Base-by-base conservation (phyloP, 371 early-diverging fungal species). In the Dichotomocladium elegans region DNA sequence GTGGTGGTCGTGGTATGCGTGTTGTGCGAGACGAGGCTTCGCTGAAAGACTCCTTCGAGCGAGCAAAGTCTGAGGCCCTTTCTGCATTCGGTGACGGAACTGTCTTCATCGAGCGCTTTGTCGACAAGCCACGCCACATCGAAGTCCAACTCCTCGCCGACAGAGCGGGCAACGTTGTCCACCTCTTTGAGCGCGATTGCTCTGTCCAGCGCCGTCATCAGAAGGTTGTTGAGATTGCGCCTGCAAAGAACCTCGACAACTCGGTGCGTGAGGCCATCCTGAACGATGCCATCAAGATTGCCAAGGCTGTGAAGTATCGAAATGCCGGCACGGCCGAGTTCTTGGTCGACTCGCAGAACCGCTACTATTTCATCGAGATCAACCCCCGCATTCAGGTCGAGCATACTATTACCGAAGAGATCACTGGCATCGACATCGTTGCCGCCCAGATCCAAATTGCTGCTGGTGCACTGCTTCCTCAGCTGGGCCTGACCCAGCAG, bases 281-380 rank as follows among this genome's bases (percentile, higher is more conserved):
- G 50, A 80, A 79, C 25, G 93, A 94, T 73, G 97, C 98, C 10
- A 82, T 95, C 71, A 93, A 88, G 77, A 79, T 97, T 54, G 93
- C 98, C 50, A 86, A 88, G 58, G 68, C 76, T 44, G 92, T 92
- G 53, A 85, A 88, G 56, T 99, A 99, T 81, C 80, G 87, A 62
- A 94, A 93, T 65, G 96, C 96, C 14, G 98, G 98, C 55, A 95
- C 99, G 0, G 98, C 95, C 34, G 99, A 99, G 68, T 99, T 98
- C 79, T 80, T 99, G 59, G 93, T 93, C 8, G 96, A 95, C 66
- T 59, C 70, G 48, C 81, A 92, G 62, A 86, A 88, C 62, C 81
- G 85, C 31, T 87, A 94, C 67, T 97, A 96, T 80, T 97, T 97
- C 59, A 93, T 97, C 56, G 98, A 97, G 77, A 93, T 96, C 68